Evolutionary conservation across 1,284 basidiomycete species (phyloP), one percentile per base, ranked within the genome.

Genomic region (Cryptococcus hybrid): DNA sequence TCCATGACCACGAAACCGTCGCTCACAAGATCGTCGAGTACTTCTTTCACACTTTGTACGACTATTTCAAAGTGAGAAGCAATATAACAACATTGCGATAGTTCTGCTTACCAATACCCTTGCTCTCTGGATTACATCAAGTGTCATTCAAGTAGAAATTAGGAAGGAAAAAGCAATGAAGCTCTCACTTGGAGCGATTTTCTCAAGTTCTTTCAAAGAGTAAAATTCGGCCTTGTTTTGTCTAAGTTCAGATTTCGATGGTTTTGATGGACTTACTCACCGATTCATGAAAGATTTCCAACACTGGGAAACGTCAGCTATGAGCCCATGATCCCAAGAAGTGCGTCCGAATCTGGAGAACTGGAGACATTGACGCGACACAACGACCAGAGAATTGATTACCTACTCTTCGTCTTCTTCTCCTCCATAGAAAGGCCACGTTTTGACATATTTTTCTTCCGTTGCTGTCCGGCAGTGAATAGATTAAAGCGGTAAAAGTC

Each of bases 251-350:
- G 13, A 7, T 44, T 15, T 39, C 36, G 30, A 15, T 35, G 34
- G 5, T 13, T 18, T 43, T 38, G 39, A 38, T 1, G 9, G 7
- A 30, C 30, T 30, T 18, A 39, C n/a, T 30, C 67, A 89, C 91
- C 9, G 87, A 87, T 75, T 94, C 91, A 70, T 92, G 90, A 70
- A 94, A 92, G 66, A 93, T 88, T 76, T 93, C 90, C 15, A 93
- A 77, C 57, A 94, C 24, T 11, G 47, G 11, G 40, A 18, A 37
- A 38, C 3, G 34, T 47, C 18, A 47, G 47, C 47, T 24, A 9
- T 8, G 13, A 13, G 47, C 18, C 8, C 8, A 34, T 47, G 24
- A 3, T 6, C n/a, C 13, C 18, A 36, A 9, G 1, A 13, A 15
- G 7, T 24, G 7, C 18, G 6, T 34, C n/a, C 34, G 30, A 30